Conservation (phyloP, 306 rosid species). For the Acacia crassicarpa region DNA sequence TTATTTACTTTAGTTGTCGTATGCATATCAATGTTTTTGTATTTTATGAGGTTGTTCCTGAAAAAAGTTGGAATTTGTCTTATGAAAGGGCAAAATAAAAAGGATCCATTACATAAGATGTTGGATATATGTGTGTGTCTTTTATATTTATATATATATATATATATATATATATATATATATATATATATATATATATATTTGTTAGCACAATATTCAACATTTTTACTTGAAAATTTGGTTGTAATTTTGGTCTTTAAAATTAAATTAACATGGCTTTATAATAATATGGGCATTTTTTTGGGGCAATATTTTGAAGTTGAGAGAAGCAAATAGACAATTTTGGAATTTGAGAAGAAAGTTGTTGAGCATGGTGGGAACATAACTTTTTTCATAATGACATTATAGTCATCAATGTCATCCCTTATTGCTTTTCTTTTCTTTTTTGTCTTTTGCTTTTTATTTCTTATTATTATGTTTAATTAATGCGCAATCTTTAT, state of each 20-base stretch:
- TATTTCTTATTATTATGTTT: conserved; percentile 3
- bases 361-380: conserved; percentile 19
- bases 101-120: too few relatives aligned
- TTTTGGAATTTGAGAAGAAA: background rate
- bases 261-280: background rate
- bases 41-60: background rate
- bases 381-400: conserved; percentile 2
- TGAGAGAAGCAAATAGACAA: background rate
- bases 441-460: background rate
- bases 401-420: background rate
- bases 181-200: too few relatives aligned
- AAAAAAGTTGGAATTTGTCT: background rate
- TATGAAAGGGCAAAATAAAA: background rate
- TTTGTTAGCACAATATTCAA: too few relatives aligned
- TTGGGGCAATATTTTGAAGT: background rate
- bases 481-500: background rate
- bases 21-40: background rate
- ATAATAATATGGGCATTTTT: too few relatives aligned
- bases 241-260: background rate
- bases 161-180: too few relatives aligned
- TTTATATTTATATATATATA: too few relatives aligned
- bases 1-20: background rate
- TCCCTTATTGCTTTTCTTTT: background rate
- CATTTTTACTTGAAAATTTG: background rate
- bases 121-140: too few relatives aligned